A percentile compares a stretch with the other conserved stretches of the same genome.
phyloP scores from a whole-genome alignment of 2,329 filamentous ascomycete species.

The Neofusicoccum cordaticola region DNA sequence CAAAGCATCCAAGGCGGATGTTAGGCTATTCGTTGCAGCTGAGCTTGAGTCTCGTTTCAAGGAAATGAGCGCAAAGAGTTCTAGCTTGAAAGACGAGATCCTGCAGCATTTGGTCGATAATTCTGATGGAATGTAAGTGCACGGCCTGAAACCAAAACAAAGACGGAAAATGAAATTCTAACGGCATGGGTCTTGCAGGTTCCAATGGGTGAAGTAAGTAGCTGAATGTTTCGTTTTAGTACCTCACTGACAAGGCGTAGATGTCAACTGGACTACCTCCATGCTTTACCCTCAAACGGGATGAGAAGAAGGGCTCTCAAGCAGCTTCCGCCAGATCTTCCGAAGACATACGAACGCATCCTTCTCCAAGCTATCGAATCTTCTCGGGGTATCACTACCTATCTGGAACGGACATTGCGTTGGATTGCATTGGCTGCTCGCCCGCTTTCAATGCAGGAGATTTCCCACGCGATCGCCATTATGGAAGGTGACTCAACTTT shows the following conservation, averaged over 20 bases:
- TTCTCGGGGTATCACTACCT: not conserved
- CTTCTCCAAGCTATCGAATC: not conserved
- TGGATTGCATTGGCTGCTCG: not conserved
- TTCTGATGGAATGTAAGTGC: slow-evolving; percentile 5
- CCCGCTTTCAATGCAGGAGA: not conserved
- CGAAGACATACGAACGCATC: not conserved
- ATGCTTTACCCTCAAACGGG: not conserved
- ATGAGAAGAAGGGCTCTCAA: not conserved
- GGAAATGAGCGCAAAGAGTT: not conserved
- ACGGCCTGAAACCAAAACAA: not conserved
- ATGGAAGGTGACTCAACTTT: not conserved
- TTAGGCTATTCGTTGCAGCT: not conserved
- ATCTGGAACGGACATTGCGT: not conserved
- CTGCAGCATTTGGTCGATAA: not conserved
- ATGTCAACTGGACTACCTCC: not conserved
- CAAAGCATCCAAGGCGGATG: not conserved
- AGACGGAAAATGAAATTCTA: not conserved
- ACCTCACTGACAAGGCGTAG: too few species aligned
- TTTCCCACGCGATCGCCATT: not conserved
- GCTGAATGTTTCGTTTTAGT: too few species aligned
- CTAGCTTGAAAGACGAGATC: not conserved
- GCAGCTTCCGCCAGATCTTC: not conserved
- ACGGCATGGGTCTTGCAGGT: not conserved
- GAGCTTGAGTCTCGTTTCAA: not conserved
- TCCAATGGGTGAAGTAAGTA: not conserved